Evolutionary conservation across 2,329 filamentous ascomycete species (phyloP).

Genomic region (Ramularia endophylla): DNA sequence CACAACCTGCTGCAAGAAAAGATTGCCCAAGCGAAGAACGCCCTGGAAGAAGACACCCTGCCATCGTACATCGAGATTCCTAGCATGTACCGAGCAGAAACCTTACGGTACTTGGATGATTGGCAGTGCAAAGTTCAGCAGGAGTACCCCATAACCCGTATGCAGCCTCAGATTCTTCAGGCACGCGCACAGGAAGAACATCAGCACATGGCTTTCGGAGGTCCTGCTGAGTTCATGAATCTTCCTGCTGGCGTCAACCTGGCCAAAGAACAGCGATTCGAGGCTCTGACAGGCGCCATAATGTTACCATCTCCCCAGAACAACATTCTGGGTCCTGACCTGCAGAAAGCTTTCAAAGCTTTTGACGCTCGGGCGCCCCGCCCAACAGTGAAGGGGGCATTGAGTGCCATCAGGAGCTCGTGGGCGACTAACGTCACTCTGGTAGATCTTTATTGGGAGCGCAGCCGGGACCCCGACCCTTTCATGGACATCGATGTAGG

Average conservation of each 20-base stretch:
- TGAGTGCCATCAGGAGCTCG: background rate
- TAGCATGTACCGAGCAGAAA: constrained; percentile 1
- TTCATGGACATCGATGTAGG: background rate
- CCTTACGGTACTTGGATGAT: constrained; percentile 4
- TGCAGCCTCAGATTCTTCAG: background rate
- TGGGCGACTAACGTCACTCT: constrained; percentile 9
- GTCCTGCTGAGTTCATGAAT: background rate
- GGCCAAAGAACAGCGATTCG: constrained; percentile 8
- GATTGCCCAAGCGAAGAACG: constrained; percentile 1
- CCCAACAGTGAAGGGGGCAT: background rate
- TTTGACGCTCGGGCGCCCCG: background rate
- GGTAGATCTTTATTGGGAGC: constrained; percentile 9
- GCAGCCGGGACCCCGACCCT: background rate
- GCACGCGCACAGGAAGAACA: background rate
- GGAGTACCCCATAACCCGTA: constrained; percentile 5
- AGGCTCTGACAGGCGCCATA: constrained; percentile 10
- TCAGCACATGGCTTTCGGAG: no score
- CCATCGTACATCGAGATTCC: constrained; percentile 6
- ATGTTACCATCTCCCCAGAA: constrained; percentile 2
- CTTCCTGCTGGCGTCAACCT: background rate
- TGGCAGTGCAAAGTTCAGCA: constrained; percentile 7
- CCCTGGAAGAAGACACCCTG: constrained; percentile 4
- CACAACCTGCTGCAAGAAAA: constrained; percentile 5
- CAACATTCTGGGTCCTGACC: constrained; percentile 6
- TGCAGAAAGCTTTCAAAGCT: constrained; percentile 32